A percentile compares a stretch with the other conserved stretches of the same genome.
Conservation (phyloP, 345 rosid genomes). For the Lenwebbia sp. region DNA sequence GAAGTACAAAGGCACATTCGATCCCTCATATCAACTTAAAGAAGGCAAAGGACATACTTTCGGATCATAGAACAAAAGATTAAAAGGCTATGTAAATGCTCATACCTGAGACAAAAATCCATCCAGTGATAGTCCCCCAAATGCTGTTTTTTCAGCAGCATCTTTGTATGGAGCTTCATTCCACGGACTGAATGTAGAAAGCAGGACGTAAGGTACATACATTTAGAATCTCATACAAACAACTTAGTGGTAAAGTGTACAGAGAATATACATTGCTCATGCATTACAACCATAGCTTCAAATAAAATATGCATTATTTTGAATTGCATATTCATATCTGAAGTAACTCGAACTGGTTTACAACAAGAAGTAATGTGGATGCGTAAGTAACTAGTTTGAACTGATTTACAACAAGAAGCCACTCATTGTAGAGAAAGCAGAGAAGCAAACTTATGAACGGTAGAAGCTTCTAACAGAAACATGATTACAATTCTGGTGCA, state of each 20-base stretch:
- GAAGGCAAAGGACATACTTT: background rate
- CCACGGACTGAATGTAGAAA: conserved; percentile 64
- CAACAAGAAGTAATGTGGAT: accelerated
- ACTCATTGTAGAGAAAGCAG: background rate
- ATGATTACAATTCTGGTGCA: conserved; percentile 73
- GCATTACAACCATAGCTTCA: background rate
- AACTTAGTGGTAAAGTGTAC: background rate
- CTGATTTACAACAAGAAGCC: background rate
- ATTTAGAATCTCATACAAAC: background rate
- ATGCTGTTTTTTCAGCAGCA: conserved; percentile 53
- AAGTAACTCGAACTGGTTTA: background rate
- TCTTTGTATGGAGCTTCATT: conserved; percentile 64
- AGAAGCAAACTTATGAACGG: background rate
- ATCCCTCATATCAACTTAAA: background rate
- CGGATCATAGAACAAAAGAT: background rate
- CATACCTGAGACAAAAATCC: conserved; percentile 80
- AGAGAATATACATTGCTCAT: background rate
- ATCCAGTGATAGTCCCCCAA: conserved; percentile 55
- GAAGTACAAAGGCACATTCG: background rate
- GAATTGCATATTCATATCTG: background rate
- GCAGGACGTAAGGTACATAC: background rate
- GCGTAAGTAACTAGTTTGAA: background rate
- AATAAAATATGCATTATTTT: background rate
- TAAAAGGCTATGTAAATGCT: background rate
- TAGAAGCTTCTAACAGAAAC: background rate